phyloP scores from a whole-genome alignment of 78 protist species.

The Tieghemostelium lacteum region DNA sequence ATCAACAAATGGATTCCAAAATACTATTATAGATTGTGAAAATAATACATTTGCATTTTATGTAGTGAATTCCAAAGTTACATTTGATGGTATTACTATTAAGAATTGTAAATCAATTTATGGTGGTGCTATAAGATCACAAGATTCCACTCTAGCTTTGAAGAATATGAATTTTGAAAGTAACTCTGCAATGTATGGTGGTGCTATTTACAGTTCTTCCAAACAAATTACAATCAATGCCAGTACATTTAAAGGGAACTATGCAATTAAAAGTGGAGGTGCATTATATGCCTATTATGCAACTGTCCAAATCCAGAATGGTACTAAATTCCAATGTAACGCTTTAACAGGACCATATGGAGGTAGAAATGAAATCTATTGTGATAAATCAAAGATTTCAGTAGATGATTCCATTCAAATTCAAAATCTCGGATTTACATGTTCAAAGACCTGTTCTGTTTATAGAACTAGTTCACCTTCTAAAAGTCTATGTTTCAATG shows the following conservation, averaged over 20 bases:
- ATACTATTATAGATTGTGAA: neutral
- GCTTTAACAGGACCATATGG: neutral
- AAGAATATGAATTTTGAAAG: no score
- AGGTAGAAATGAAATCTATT: neutral
- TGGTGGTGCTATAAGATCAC: neutral
- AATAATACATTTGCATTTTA: neutral
- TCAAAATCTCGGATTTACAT: no score
- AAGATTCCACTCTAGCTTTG: neutral
- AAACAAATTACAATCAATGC: neutral
- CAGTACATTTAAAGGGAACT: no score
- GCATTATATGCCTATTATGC: neutral
- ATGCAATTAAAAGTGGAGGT: neutral
- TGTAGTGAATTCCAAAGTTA: neutral
- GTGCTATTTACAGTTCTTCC: neutral
- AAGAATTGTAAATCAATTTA: neutral
- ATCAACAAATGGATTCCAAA: neutral
- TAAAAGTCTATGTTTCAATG: no score
- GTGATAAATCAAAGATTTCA: neutral
- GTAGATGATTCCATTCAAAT: neutral
- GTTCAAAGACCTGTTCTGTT: no score
- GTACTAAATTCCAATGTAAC: neutral
- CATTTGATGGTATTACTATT: neutral
- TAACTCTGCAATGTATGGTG: neutral
- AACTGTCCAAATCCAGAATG: neutral
- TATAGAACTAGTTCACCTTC: no score